phyloP scores from a whole-genome alignment of 225 moss, liverwort and hornwort genomes.

The Pleurozium schreberi region DNA sequence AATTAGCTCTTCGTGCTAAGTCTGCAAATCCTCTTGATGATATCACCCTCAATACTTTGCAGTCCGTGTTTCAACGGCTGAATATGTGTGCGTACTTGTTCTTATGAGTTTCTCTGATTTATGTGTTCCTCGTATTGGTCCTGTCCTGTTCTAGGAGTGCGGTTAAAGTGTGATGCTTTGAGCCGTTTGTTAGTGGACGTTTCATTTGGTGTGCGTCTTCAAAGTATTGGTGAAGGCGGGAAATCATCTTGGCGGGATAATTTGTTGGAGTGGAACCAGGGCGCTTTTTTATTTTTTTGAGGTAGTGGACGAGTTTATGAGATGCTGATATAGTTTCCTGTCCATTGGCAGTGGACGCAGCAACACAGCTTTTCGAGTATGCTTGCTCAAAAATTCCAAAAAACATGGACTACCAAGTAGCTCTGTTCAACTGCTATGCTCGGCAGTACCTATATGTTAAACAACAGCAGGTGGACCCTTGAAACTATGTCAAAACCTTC shows the following conservation, averaged over 20 bases:
- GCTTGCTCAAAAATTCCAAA: constrained; percentile 57
- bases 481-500: background rate
- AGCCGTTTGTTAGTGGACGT: background rate
- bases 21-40: constrained; percentile 69
- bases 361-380: constrained; percentile 77
- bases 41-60: constrained; percentile 75
- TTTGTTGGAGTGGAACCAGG: background rate
- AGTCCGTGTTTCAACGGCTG: constrained; percentile 79
- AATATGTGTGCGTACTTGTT: constrained; percentile 37
- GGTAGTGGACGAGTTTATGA: background rate
- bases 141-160: background rate
- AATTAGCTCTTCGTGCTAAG: constrained; percentile 71
- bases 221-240: background rate
- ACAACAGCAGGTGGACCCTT: constrained; percentile 72
- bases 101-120: background rate
- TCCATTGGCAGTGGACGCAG: constrained; percentile 56
- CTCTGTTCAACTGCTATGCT: constrained; percentile 89
- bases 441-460: constrained; percentile 75
- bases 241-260: background rate
- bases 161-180: background rate
- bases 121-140: background rate
- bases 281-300: background rate
- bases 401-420: constrained; percentile 65
- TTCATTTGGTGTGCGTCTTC: background rate
- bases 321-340: background rate